These are phyloP conservation scores for Pezicula radicicola DNA, from an alignment of 2,329 filamentous ascomycete species.

Conservation along the genomic window DNA sequence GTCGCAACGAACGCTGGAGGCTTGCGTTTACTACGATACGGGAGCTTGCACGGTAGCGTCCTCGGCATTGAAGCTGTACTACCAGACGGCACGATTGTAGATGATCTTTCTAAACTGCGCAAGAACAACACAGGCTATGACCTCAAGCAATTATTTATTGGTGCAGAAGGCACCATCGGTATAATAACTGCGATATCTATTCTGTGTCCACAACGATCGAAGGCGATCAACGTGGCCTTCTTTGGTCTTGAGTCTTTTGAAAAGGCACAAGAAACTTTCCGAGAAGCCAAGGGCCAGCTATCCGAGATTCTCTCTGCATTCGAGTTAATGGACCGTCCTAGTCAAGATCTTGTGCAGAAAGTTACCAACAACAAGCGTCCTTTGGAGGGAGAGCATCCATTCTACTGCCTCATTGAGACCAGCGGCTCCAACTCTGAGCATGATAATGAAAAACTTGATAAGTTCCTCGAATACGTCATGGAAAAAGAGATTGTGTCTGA, in stretches of 20 bases:
- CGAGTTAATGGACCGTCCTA: constrained; percentile 90
- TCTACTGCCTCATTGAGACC: constrained; percentile 96
- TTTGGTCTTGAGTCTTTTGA: constrained; percentile 90
- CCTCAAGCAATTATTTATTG: constrained; percentile 94
- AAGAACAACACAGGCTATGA: constrained; percentile 99
- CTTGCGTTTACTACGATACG: constrained; percentile 84
- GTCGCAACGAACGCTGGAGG: constrained; percentile 95
- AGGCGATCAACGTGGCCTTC: constrained; percentile 91
- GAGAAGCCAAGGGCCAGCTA: constrained; percentile 83
- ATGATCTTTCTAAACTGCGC: constrained; percentile 82
- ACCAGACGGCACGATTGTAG: constrained; percentile 86
- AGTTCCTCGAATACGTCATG: constrained; percentile 91
- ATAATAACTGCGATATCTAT: constrained; percentile 91
- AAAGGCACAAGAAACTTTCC: constrained; percentile 81
- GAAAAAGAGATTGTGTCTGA: constrained; percentile 80
- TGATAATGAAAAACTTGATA: constrained; percentile 85
- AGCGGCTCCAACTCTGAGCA: constrained; percentile 93
- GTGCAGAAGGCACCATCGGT: constrained; percentile 90
- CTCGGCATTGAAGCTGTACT: constrained; percentile 91
- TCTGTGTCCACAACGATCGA: constrained; percentile 81
- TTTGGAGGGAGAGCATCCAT: constrained; percentile 79
- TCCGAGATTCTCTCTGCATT: constrained; percentile 96
- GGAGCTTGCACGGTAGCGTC: constrained; percentile 89
- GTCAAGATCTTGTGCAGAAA: constrained; percentile 71
- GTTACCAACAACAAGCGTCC: constrained; percentile 77